phyloP scores from a whole-genome alignment of 352 stramenopile species.

The Pythium sp. region DNA sequence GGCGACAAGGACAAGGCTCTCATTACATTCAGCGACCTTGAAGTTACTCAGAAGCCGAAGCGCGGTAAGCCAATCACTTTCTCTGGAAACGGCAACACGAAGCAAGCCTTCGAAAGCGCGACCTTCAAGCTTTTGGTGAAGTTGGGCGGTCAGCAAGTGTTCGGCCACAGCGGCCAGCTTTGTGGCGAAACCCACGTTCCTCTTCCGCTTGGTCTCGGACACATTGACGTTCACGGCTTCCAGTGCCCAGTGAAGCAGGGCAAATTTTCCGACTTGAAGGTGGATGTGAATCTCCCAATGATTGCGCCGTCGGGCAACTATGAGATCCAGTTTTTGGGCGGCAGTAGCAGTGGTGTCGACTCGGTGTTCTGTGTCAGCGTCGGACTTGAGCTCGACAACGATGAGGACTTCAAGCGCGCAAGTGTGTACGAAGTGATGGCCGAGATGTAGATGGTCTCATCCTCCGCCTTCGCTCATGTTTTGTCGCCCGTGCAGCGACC shows the following conservation, averaged over 20 bases:
- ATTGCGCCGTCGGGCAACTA: constrained; percentile 82
- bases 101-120: constrained; percentile 56
- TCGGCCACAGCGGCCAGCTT: constrained; percentile 64
- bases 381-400: constrained; percentile 57
- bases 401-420: constrained; percentile 28
- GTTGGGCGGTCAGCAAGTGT: constrained; percentile 68
- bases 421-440: constrained; percentile 68
- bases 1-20: constrained; percentile 60
- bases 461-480: neutral
- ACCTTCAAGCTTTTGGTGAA: constrained; percentile 75
- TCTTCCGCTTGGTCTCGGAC: constrained; percentile 73
- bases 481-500: neutral
- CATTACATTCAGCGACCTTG: constrained; percentile 66
- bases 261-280: constrained; percentile 63
- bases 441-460: constrained; percentile 47
- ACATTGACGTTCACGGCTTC: constrained; percentile 86
- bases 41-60: constrained; percentile 62
- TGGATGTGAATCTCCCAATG: constrained; percentile 78
- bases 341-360: constrained; percentile 36
- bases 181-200: constrained; percentile 80
- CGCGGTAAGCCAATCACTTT: constrained; percentile 76
- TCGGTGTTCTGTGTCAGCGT: constrained; percentile 82
- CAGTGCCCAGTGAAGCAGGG: constrained; percentile 65
- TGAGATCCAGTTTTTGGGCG: constrained; percentile 68
- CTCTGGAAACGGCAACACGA: constrained; percentile 64